Percentiles rank a stretch among this genome's conserved stretches.
These are phyloP conservation scores for Rhizopus microsporus DNA, from an alignment of 371 early-diverging fungal species.

Conservation along the genomic window DNA sequence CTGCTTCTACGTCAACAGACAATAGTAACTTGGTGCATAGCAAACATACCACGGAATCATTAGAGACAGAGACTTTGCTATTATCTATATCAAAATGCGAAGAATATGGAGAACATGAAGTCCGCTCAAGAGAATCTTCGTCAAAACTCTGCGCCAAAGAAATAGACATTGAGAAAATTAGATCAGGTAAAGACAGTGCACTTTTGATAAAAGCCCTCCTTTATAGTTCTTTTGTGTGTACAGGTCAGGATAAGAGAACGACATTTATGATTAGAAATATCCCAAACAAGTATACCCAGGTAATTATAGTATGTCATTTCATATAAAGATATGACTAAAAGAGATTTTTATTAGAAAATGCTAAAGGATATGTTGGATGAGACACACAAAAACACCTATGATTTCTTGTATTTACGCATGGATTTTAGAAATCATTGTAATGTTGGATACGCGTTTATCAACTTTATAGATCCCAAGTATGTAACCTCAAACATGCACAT, in stretches of 20 bases:
- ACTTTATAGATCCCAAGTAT: constrained; percentile 70
- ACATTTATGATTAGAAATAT: constrained; percentile 32
- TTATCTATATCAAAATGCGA: neutral
- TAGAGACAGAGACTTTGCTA: neutral
- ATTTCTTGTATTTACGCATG: constrained; percentile 92
- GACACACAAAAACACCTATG: constrained; percentile 72
- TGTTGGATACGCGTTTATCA: constrained; percentile 91
- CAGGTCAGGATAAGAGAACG: constrained; percentile 17
- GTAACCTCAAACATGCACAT: constrained; percentile 48
- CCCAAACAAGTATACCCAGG: constrained; percentile 30
- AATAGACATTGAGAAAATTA: constrained; percentile 12
- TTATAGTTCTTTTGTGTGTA: neutral
- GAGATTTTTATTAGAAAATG: constrained; percentile 58
- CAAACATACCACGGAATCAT: neutral
- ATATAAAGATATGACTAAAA: neutral
- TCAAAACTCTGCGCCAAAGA: neutral
- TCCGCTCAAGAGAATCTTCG: neutral
- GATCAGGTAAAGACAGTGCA: neutral
- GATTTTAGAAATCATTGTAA: constrained; percentile 90
- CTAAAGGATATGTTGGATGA: constrained; percentile 78
- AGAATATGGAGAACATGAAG: neutral
- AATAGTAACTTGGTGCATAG: neutral
- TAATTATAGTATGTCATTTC: neutral
- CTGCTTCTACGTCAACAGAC: neutral
- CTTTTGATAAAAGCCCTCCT: neutral